A percentile compares a stretch with the other conserved stretches of the same genome.
Evolutionary conservation across 2,329 filamentous ascomycete species (phyloP).

Genomic region (Macrophomina phaseolina): DNA sequence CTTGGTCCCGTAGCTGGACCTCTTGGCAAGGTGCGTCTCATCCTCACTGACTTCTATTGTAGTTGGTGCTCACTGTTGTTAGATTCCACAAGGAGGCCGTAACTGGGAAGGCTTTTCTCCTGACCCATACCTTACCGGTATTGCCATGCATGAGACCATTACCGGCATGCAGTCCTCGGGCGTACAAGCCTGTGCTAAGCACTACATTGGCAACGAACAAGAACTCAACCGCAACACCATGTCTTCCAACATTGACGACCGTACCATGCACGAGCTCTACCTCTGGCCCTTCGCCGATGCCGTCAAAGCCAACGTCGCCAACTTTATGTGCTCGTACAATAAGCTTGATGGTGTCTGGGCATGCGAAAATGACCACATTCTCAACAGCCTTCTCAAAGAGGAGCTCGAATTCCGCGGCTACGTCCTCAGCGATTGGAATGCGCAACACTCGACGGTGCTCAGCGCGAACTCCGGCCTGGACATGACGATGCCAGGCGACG

Average conservation of each 20-base stretch:
- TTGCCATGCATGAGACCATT: conserved; percentile 48
- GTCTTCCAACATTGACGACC: conserved; percentile 69
- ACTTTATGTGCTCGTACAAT: conserved; percentile 63
- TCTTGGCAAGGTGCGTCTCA: conserved; percentile 5
- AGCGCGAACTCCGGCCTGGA: conserved; percentile 55
- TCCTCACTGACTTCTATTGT: not conserved
- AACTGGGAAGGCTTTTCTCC: conserved; percentile 53
- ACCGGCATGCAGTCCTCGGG: conserved; percentile 48
- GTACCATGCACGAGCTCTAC: conserved; percentile 69
- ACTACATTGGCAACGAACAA: conserved; percentile 67
- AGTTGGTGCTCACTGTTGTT: conserved; percentile 30
- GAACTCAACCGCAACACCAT: conserved; percentile 60
- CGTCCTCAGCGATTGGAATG: conserved; percentile 55
- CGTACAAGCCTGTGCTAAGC: conserved; percentile 54
- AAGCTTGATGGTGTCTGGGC: conserved; percentile 57
- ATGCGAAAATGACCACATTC: conserved; percentile 55
- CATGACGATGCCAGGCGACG: conserved; percentile 64
- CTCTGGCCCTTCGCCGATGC: conserved; percentile 70
- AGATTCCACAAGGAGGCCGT: conserved; percentile 39
- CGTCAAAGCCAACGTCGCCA: conserved; percentile 61
- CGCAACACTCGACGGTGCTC: conserved; percentile 53
- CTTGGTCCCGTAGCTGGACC: conserved; percentile 52
- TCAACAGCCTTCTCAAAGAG: conserved; percentile 59
- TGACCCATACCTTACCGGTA: conserved; percentile 53
- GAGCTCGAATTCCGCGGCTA: conserved; percentile 58